A percentile compares a stretch with the other conserved stretches of the same genome.
Conservation (phyloP, 2,329 filamentous ascomycete genomes). For the Alternaria postmessia region DNA sequence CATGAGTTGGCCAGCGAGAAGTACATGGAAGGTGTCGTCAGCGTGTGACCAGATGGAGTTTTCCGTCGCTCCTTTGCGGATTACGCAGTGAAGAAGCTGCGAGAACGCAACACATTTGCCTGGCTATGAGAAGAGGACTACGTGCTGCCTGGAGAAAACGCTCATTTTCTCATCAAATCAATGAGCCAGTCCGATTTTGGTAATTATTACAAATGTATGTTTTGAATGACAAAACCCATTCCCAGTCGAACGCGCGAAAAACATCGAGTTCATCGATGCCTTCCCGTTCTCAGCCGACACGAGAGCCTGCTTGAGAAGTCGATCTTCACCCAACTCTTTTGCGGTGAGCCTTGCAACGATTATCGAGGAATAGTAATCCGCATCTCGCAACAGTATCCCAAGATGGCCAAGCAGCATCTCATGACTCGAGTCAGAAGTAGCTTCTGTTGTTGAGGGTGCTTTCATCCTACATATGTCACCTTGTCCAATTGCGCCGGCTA, state of each 20-base stretch:
- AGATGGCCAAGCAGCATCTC: background rate
- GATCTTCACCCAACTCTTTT: background rate
- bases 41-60: background rate
- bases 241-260: background rate
- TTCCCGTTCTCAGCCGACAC: background rate
- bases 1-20: background rate
- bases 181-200: background rate
- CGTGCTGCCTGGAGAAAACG: background rate
- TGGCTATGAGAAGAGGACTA: background rate
- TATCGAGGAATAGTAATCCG: background rate
- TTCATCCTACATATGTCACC: background rate
- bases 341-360: background rate
- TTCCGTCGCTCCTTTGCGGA: background rate
- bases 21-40: background rate
- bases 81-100: background rate
- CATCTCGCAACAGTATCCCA: background rate
- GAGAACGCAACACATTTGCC: background rate
- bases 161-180: background rate
- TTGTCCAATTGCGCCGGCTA: background rate
- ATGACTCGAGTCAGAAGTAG: background rate
- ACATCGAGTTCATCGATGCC: background rate
- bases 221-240: too few relatives aligned
- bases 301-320: background rate
- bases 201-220: background rate
- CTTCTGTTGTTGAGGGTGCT: background rate